These are phyloP conservation scores for Cyberlindnera euphorbiae DNA, from an alignment of 805 yeast genomes.

Conservation along the genomic window DNA sequence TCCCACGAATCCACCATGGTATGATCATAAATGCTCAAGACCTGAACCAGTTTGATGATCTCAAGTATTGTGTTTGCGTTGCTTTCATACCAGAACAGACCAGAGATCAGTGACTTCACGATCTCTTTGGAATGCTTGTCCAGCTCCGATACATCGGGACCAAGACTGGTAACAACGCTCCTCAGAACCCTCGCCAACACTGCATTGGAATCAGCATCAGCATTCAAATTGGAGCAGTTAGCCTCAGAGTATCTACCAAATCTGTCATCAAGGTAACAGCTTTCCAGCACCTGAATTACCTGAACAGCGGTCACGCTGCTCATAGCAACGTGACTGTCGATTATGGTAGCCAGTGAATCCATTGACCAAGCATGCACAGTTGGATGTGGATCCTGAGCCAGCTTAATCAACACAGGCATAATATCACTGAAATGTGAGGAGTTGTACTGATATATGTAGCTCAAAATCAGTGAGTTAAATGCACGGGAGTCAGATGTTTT, in stretches of 20 bases:
- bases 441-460: constrained; percentile 40
- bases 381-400: constrained; percentile 80
- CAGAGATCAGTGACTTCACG: constrained; percentile 35
- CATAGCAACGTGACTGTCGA: constrained; percentile 51
- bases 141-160: constrained; percentile 48
- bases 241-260: constrained; percentile 43
- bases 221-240: constrained; percentile 45
- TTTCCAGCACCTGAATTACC: constrained; percentile 37
- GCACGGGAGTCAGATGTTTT: constrained; percentile 62
- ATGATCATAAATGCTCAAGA: constrained; percentile 43
- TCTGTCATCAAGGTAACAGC: constrained; percentile 39
- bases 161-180: constrained; percentile 45
- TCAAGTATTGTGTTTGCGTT: constrained; percentile 31
- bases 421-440: constrained; percentile 41
- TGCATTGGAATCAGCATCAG: constrained; percentile 39
- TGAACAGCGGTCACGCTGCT: constrained; percentile 39
- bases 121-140: constrained; percentile 25
- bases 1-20: constrained; percentile 26
- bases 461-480: constrained; percentile 46
- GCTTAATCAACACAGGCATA: constrained; percentile 51
- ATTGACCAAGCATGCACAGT: constrained; percentile 72
- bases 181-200: constrained; percentile 41
- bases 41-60: constrained; percentile 39
- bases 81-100: constrained; percentile 30
- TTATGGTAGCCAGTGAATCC: constrained; percentile 48